A percentile compares a stretch with the other conserved stretches of the same genome.
Evolutionary conservation across 306 rosid species (phyloP).

Genomic region (Lagenaria siceraria): DNA sequence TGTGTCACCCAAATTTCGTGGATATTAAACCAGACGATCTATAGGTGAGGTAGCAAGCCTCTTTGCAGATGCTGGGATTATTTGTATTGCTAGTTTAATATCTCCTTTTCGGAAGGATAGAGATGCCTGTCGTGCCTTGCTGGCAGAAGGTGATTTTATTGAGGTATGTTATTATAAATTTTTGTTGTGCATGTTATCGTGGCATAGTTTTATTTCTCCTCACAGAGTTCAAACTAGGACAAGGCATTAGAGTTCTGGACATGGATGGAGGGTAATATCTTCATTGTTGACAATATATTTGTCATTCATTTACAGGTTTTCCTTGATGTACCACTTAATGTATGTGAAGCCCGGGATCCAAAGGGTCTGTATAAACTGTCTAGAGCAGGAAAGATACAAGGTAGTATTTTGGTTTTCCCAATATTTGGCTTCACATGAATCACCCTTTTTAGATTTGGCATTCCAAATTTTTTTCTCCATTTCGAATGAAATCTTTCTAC

Average conservation of each 20-base stretch:
- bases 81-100: constrained; percentile 86
- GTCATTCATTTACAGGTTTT: constrained; percentile 50
- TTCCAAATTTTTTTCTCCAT: background rate
- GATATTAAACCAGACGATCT: constrained; percentile 5
- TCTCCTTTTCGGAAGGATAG: constrained; percentile 85
- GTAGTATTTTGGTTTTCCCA: constrained; percentile 20
- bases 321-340: constrained; percentile 68
- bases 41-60: constrained; percentile 95
- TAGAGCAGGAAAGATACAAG: constrained; percentile 85
- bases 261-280: background rate
- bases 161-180: constrained; percentile 43
- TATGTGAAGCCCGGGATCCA: constrained; percentile 88
- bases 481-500: background rate
- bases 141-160: constrained; percentile 74
- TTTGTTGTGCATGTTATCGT: constrained; percentile 1
- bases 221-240: background rate
- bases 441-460: background rate
- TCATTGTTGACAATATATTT: background rate
- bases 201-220: constrained; percentile 5
- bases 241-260: background rate
- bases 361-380: constrained; percentile 96
- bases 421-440: background rate
- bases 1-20: background rate
- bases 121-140: constrained; percentile 76
- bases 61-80: constrained; percentile 91